phyloP scores from a whole-genome alignment of 305 asterid genomes.

The Ajuga reptans region DNA sequence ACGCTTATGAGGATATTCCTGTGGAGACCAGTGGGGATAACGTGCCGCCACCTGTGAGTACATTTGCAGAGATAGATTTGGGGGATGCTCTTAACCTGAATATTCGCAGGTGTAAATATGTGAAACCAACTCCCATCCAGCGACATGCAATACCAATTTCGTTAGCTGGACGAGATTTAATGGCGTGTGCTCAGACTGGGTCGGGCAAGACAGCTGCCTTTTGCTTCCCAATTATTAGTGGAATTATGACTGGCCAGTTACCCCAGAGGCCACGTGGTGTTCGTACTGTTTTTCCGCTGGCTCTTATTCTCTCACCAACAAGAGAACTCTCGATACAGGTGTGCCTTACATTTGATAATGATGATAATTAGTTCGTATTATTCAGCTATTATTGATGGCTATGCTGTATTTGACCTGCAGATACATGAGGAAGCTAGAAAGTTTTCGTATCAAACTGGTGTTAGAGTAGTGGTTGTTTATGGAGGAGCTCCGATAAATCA shows the following conservation, averaged over 20 bases:
- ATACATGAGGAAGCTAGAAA: constrained; percentile 72
- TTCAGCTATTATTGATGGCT: not conserved
- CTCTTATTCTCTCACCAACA: constrained; percentile 68
- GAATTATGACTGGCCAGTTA: constrained; percentile 46
- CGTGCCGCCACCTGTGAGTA: constrained; percentile 62
- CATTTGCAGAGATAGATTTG: constrained; percentile 70
- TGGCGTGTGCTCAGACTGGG: constrained; percentile 90
- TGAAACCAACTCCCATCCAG: constrained; percentile 77
- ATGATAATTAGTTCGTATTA: too few relatives aligned
- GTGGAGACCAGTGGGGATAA: constrained; percentile 67
- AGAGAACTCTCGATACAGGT: constrained; percentile 74
- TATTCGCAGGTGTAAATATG: constrained; percentile 66
- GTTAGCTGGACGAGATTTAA: constrained; percentile 61
- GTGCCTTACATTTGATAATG: not conserved
- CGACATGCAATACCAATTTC: constrained; percentile 67
- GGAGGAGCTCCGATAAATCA: constrained; percentile 70
- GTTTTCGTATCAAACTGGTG: constrained; percentile 68
- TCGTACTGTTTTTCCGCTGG: constrained; percentile 60
- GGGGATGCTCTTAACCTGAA: constrained; percentile 68
- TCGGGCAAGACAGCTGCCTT: constrained; percentile 82
- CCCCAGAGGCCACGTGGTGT: constrained; percentile 51
- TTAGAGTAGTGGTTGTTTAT: constrained; percentile 59
- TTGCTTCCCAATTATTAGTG: constrained; percentile 71
- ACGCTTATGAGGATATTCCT: constrained; percentile 75
- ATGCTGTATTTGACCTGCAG: constrained; percentile 30